Evolutionary conservation across 2,329 filamentous ascomycete genomes (phyloP).

Genomic region (Cytospora chrysosperma): DNA sequence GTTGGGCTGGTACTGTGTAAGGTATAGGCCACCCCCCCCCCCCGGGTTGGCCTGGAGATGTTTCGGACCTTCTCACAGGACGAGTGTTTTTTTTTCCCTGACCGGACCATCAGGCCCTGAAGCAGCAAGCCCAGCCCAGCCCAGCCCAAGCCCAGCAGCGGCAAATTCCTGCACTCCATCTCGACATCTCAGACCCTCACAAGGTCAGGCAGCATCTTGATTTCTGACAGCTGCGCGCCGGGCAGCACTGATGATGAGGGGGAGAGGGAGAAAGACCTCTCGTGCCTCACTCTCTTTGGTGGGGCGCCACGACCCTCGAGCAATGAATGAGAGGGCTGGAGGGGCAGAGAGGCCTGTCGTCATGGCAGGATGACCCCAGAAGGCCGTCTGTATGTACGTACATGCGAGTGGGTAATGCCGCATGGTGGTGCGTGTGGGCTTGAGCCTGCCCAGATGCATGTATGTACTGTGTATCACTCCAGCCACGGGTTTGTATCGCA

Average conservation of each 20-base stretch:
- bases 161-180: background rate
- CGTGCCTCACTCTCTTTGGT: background rate
- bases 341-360: background rate
- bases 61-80: slow-evolving; percentile 5
- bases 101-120: background rate
- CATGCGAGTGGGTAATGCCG: background rate
- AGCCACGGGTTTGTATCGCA: slow-evolving; percentile 11
- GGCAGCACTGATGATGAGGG: background rate
- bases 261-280: background rate
- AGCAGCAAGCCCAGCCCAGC: background rate
- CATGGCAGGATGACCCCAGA: slow-evolving; percentile 15
- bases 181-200: no score
- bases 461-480: slow-evolving; percentile 1
- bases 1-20: background rate
- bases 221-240: background rate
- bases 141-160: background rate
- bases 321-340: slow-evolving; percentile 11
- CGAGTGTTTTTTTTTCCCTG: background rate
- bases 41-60: background rate
- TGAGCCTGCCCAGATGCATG: no score
- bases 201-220: background rate
- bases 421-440: no score
- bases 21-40: no score
- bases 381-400: background rate
- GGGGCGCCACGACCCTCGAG: slow-evolving; percentile 10